Percentiles rank a stretch among this genome's conserved stretches.
These are phyloP conservation scores for Wallacemonas sp. DNA, from an alignment of 208 protist species.

Conservation along the genomic window DNA sequence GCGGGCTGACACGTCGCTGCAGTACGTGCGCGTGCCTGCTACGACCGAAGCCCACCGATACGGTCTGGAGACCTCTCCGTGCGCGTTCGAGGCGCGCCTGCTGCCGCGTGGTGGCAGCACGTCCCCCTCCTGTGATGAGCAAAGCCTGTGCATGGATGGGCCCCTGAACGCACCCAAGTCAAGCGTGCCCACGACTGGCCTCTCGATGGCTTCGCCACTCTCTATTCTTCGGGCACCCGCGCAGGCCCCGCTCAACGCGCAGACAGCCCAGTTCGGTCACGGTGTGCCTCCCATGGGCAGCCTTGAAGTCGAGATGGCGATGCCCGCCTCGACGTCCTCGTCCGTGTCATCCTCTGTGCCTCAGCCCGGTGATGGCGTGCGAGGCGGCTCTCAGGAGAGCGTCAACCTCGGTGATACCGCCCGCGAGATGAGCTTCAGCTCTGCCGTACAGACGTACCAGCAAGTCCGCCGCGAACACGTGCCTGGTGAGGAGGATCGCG, in stretches of 20 bases:
- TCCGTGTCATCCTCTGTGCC: no score
- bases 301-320: not conserved
- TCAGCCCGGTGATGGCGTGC: no score
- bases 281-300: not conserved
- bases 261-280: not conserved
- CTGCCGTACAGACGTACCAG: not conserved
- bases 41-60: no score
- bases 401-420: conserved; percentile 9
- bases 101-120: not conserved
- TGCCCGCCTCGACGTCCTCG: not conserved
- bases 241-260: not conserved
- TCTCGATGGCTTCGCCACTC: conserved; percentile 5
- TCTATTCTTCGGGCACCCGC: conserved; percentile 1
- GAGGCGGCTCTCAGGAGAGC: not conserved
- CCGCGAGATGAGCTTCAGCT: not conserved
- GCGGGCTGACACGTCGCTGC: not conserved
- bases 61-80: no score
- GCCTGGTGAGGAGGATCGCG: not conserved
- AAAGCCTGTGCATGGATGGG: not conserved
- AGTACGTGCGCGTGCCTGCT: no score
- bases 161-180: not conserved
- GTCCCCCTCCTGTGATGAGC: not conserved
- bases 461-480: not conserved
- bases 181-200: not conserved
- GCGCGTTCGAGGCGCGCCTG: no score